A percentile compares a stretch with the other conserved stretches of the same genome.
Conservation (phyloP, 805 yeast genomes). For the Brettanomyces naardenensis region DNA sequence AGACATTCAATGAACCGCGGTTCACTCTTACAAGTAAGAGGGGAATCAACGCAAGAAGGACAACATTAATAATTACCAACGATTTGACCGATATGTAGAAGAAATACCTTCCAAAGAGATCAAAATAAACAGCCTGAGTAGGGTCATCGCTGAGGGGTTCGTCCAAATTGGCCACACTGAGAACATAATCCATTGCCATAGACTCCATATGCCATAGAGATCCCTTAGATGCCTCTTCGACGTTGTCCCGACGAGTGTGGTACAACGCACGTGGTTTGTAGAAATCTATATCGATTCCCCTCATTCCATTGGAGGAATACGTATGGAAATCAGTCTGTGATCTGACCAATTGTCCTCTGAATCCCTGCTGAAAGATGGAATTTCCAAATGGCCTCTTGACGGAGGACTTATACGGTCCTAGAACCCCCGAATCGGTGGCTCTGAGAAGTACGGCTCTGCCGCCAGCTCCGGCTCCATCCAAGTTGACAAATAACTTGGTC, state of each 20-base stretch:
- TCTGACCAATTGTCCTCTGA: conserved; percentile 52
- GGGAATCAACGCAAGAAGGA: conserved; percentile 49
- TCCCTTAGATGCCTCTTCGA: conserved; percentile 51
- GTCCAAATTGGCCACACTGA: no score
- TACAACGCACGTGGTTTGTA: conserved; percentile 77
- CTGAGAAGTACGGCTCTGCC: conserved; percentile 77
- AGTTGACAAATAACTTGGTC: conserved; percentile 61
- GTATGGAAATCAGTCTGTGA: conserved; percentile 85
- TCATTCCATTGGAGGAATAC: conserved; percentile 55
- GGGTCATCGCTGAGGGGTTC: no score
- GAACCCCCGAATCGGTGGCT: conserved; percentile 71
- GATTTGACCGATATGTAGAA: conserved; percentile 41
- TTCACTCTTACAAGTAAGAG: conserved; percentile 39
- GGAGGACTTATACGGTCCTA: conserved; percentile 47
- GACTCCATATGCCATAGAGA: conserved; percentile 84
- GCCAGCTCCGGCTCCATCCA: conserved; percentile 93
- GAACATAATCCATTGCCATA: conserved; percentile 57
- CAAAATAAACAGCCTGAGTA: conserved; percentile 58
- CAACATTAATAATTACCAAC: conserved; percentile 43
- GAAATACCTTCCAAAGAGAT: conserved; percentile 51
- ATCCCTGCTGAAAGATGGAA: conserved; percentile 80
- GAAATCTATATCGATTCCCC: conserved; percentile 89
- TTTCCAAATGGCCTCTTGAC: conserved; percentile 69
- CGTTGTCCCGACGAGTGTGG: conserved; percentile 71
- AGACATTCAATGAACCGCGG: conserved; percentile 34